Base-by-base conservation (phyloP, 169 alveolate species). In the Plasmodium reichenowi region DNA sequence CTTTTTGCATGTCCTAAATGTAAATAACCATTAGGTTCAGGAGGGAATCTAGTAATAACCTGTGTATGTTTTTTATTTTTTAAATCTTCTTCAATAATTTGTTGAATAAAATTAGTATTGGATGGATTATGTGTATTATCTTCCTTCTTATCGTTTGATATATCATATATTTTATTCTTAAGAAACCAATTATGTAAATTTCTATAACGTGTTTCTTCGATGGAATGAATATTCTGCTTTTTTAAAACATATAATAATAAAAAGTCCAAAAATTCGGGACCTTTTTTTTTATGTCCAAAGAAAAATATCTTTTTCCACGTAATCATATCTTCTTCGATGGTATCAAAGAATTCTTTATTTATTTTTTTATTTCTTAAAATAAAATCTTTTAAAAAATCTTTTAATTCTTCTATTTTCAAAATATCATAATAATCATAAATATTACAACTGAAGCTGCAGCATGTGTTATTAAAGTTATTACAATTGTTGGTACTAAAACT, bases 1-100 rank as follows among this genome's bases (percentile, higher is more conserved):
- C 99, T 97, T 93, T 99, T 99, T 12, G 99, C 99, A 94, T 99
- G 99, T 1, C 99, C 99, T 50, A 99, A 95, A 88, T 99, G 99
- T 45, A 99, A 96, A 76, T 96, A 99, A n/a, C 99, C 99, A 94
- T 99, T 99, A 32, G 99, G 99, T 94, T 99, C 99, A n/a, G 99
- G 99, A 7, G 99, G 99, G 93, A 98, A 98, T 86, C 99, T 94
- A 2, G 99, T 98, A 17, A 98, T 93, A 1, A 98, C 93, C 71
- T 60, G 54, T 32, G 88, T 88, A 26, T 92, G 94, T 20, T 93
- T 94, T n/a, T 97, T 96, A 20, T 70, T 91, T 32, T 88, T 91
- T 48, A 95, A 74, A 91, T 95, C 97, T 12, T 92, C 93, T 70
- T 94, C 97, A 4, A 95, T 93, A n/a, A 95, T 95, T 74, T 94